These are phyloP conservation scores for Artemisia annua DNA, from an alignment of 129 eudicot genomes.

Conservation along the genomic window DNA sequence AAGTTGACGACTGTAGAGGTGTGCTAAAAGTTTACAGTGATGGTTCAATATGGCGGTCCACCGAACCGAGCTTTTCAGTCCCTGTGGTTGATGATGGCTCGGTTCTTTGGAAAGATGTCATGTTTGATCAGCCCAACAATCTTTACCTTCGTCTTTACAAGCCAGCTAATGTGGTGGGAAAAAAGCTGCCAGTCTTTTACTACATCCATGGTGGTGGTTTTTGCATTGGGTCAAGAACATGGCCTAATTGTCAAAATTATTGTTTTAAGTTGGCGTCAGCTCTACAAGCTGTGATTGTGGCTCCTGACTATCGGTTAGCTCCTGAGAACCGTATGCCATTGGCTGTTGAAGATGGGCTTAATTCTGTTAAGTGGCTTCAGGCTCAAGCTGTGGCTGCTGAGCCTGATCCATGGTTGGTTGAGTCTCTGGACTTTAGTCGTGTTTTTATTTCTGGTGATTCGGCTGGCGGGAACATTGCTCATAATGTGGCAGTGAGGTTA, in stretches of 20 bases:
- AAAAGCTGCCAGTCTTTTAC: constrained; percentile 66
- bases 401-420: constrained; percentile 58
- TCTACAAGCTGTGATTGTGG: constrained; percentile 59
- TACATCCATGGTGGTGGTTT: constrained; percentile 87
- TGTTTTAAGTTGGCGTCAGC: constrained; percentile 62
- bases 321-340: constrained; percentile 75
- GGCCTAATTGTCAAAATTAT: constrained; percentile 87
- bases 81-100: constrained; percentile 75
- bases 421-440: constrained; percentile 53
- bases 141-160: constrained; percentile 75
- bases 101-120: constrained; percentile 61
- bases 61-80: constrained; percentile 59
- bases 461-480: constrained; percentile 84
- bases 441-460: constrained; percentile 79
- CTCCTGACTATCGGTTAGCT: constrained; percentile 80
- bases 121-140: constrained; percentile 49
- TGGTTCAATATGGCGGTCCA: constrained; percentile 62
- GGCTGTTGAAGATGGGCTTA: constrained; percentile 64
- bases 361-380: constrained; percentile 71
- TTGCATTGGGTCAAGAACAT: constrained; percentile 78
- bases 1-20: constrained; percentile 75
- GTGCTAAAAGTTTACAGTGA: constrained; percentile 71
- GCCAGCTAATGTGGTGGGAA: constrained; percentile 39
- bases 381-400: constrained; percentile 50
- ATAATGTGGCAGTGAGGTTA: constrained; percentile 63